Evolutionary conservation across 768 basidiomycete species (phyloP), one percentile per base, ranked within the genome.

Genomic region (Pleurotus giganteus): DNA sequence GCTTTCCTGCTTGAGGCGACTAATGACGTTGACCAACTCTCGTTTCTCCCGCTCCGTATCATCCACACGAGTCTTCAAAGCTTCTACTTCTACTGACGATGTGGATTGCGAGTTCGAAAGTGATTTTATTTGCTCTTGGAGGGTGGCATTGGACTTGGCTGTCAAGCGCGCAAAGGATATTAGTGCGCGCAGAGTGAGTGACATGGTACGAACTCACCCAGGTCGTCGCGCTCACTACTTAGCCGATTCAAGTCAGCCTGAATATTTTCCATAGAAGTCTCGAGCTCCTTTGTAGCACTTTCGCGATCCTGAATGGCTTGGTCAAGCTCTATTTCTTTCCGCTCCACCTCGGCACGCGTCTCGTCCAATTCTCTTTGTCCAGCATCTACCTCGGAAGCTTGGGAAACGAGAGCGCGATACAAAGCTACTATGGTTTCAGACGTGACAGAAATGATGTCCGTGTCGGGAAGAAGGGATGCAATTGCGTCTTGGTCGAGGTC

Each of bases 41-140:
- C 93, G 84, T 71, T 97, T 97, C 75, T 97, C 95, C 52, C 89
- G 80, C 59, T 97, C 92, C 1, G 81, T 80, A 57, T 91, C 89
- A 19, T 91, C 85, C 3, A 88, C 71, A 34, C 83, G 81, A 53
- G 71, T 78, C 59, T 78, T 83, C 32, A 91, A 65, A 4, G 71
- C 66, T 31, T 84, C 84, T 6, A 83, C 66, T 64, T 88, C 88
- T 1, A 76, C 71, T 3, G 84, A 83, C 2, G 89, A 86, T 0
- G 83, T 75, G 9, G 82, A 75, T 41, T 87, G 82, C 0, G 86
- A 81, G 32, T 63, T 80, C 9, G 81, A 79, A 4, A 91, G 69
- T 0, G 78, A 66, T 4, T 81, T 64, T 56, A 94, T 62, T 63
- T 88, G 80, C 27, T 76, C 65, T 67, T 85, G 76, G 21, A 89